phyloP scores from a whole-genome alignment of 495 filamentous ascomycete species.

The Astrothelium macrocarpum region DNA sequence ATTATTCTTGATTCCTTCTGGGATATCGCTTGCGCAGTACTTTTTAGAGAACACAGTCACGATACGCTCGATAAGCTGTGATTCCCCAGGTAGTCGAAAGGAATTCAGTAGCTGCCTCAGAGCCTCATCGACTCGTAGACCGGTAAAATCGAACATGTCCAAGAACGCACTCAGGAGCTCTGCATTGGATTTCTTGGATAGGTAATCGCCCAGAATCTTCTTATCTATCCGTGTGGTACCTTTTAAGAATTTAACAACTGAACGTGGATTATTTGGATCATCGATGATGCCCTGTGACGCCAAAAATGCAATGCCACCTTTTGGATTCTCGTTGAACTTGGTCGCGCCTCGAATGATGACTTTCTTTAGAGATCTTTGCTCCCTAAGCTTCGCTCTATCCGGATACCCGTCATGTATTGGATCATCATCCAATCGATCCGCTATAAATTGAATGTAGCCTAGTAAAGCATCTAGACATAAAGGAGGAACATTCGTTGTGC shows the following conservation, averaged over 20 bases:
- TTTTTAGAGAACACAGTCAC: constrained; percentile 76
- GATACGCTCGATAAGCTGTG: constrained; percentile 85
- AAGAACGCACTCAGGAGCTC: constrained; percentile 73
- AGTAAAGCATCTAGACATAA: constrained; percentile 87
- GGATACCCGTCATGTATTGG: constrained; percentile 58
- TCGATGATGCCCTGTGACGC: constrained; percentile 75
- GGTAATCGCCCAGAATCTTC: constrained; percentile 78
- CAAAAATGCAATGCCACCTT: constrained; percentile 78
- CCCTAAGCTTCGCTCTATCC: constrained; percentile 49
- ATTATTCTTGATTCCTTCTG: constrained; percentile 70
- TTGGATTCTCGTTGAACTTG: constrained; percentile 93
- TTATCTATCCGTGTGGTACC: constrained; percentile 84
- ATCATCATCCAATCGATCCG: constrained; percentile 70
- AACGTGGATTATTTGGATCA: constrained; percentile 57
- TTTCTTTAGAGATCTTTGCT: constrained; percentile 69
- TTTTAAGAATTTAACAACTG: constrained; percentile 72
- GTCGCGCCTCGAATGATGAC: constrained; percentile 77
- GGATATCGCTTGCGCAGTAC: constrained; percentile 64
- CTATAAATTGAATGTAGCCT: constrained; percentile 81
- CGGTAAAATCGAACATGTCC: constrained; percentile 73
- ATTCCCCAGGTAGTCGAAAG: constrained; percentile 94
- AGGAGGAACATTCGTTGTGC: constrained; percentile 94
- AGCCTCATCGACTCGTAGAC: constrained; percentile 81
- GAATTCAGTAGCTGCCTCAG: constrained; percentile 75
- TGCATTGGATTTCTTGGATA: constrained; percentile 83